These are phyloP conservation scores for Lasiosphaeris hirsuta DNA, from an alignment of 495 filamentous ascomycete species.

Conservation along the genomic window DNA sequence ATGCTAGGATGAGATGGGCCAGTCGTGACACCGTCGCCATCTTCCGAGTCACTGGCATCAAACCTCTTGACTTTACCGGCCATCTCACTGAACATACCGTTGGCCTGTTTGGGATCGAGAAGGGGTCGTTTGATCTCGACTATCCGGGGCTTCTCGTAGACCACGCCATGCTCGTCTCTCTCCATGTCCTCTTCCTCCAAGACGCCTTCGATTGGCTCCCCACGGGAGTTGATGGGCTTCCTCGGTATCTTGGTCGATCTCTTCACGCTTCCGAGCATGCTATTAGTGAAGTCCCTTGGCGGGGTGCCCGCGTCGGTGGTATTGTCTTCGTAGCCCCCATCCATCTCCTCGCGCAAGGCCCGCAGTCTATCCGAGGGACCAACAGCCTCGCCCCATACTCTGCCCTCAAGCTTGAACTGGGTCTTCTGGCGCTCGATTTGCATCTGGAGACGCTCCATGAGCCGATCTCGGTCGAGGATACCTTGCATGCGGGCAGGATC, in stretches of 20 bases:
- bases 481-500: conserved; percentile 81
- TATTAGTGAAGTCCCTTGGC: conserved; percentile 44
- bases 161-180: conserved; percentile 43
- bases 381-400: conserved; percentile 79
- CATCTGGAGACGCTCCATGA: conserved; percentile 89
- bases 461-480: conserved; percentile 84
- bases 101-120: conserved; percentile 68
- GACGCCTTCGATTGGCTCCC: conserved; percentile 38
- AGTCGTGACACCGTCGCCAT: conserved; percentile 68
- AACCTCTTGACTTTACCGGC: conserved; percentile 69
- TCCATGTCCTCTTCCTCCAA: conserved; percentile 38
- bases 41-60: conserved; percentile 71
- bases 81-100: conserved; percentile 77
- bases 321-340: conserved; percentile 51
- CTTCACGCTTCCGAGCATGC: conserved; percentile 64
- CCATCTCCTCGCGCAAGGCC: conserved; percentile 93
- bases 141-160: conserved; percentile 65
- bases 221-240: conserved; percentile 46
- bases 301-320: conserved; percentile 21
- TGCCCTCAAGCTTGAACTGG: conserved; percentile 94
- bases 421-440: conserved; percentile 97
- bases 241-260: conserved; percentile 47
- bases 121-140: conserved; percentile 69
- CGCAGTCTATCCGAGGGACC: conserved; percentile 88
- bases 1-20: conserved; percentile 73